Evolutionary conservation across 805 yeast species (phyloP), one percentile per base, ranked within the genome.

Genomic region (Naumovozyma castellii): DNA sequence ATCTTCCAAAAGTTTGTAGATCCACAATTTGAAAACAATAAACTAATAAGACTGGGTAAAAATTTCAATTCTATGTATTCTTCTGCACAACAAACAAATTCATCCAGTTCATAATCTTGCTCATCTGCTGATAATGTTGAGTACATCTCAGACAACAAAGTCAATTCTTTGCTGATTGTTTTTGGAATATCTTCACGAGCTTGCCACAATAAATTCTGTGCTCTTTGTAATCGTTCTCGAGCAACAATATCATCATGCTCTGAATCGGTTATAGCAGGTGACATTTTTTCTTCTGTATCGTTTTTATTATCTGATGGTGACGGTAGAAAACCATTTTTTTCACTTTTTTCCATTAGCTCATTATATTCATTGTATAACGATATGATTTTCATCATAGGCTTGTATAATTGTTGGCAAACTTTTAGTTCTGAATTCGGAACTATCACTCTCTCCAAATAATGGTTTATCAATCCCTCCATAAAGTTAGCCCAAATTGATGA

Each of bases 401-500:
- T 60, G 42, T 59, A 58, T 29, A 61, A 40, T 34, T 61, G 64
- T 43, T 56, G 62, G 27, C 65, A 60, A 30, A 61, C 64, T 40
- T 60, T 61, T 54, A 53, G 53, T 41, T 61, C 66, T 14, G 64
- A 59, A 15, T 49, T 53, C 5, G 66, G 65, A 3, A 60, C 61
- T 18, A 61, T 61, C 2, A 56, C 49, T 36, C 52, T 54, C 32
- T 61, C 64, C 42, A 61, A 40, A 41, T 60, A 60, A 41, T 61
- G 66, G 36, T 61, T 61, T 15, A 61, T 61, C 32, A 61, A 40
- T 4, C 65, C 65, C 41, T 61, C 66, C 64, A 60, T 61, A 36
- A 61, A 61, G 37, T 61, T 61, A 2, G 66, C 65, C 66, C 66
- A 61, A 12, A 59, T 58, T 3, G 64, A 57, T 5, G 64, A 59